phyloP scores from a whole-genome alignment of 2,329 filamentous ascomycete genomes.

The Pseudophaeomoniella oleicola region DNA sequence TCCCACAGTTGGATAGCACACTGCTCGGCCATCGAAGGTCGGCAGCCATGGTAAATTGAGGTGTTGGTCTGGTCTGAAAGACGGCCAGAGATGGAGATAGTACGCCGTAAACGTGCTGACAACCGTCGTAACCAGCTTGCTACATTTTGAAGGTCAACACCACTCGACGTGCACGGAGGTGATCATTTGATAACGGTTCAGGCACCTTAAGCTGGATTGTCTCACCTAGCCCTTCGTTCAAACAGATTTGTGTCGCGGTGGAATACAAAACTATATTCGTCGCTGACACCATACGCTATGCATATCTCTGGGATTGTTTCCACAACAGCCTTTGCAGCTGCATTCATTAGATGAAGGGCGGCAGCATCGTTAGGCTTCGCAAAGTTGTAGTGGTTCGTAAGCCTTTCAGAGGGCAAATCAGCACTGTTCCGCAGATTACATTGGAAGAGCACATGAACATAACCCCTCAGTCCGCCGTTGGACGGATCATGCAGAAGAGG shows the following conservation, averaged over 20 bases:
- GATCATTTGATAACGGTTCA: background rate
- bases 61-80: background rate
- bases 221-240: constrained; percentile 65
- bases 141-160: too few relatives aligned
- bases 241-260: constrained; percentile 72
- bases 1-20: constrained; percentile 68
- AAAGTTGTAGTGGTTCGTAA: constrained; percentile 72
- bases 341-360: constrained; percentile 88
- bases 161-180: too few relatives aligned
- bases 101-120: constrained; percentile 89
- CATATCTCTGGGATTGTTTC: constrained; percentile 70
- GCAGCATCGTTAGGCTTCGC: constrained; percentile 83
- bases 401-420: constrained; percentile 35
- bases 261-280: constrained; percentile 90
- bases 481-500: too few relatives aligned
- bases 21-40: constrained; percentile 82
- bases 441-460: background rate
- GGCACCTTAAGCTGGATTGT: constrained; percentile 1
- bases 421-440: background rate
- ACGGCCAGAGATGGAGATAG: constrained; percentile 65
- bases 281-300: constrained; percentile 83
- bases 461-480: too few relatives aligned
- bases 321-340: constrained; percentile 72
- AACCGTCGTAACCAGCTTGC: constrained; percentile 81
- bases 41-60: constrained; percentile 44